Evolutionary conservation across 2,329 filamentous ascomycete genomes (phyloP).

Genomic region (Monilinia fructicola): DNA sequence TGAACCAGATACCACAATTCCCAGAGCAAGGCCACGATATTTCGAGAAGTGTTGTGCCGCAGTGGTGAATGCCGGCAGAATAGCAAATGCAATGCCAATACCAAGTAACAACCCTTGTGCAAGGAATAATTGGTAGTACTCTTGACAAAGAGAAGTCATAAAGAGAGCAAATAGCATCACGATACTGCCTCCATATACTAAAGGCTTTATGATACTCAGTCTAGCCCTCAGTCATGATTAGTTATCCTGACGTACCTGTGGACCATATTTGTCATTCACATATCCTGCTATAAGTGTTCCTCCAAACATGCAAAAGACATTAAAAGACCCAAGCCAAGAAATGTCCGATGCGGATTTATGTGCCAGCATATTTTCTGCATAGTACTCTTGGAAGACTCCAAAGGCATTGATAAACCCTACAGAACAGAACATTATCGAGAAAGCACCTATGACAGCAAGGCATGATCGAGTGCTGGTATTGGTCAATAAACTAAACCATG

Average conservation of each 20-base stretch:
- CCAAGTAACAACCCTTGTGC: constrained; percentile 35
- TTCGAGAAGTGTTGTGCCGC: constrained; percentile 28
- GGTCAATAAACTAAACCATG: background rate
- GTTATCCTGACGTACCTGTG: constrained; percentile 26
- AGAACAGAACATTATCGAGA: constrained; percentile 36
- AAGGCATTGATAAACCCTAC: too few species aligned
- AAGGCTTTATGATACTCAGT: background rate
- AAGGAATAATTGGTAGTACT: constrained; percentile 42
- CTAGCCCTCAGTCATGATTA: background rate
- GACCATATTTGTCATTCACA: constrained; percentile 37
- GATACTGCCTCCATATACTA: too few species aligned
- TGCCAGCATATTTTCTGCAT: constrained; percentile 24
- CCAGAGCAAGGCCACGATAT: constrained; percentile 32
- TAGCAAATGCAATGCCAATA: constrained; percentile 33
- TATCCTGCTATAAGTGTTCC: constrained; percentile 12
- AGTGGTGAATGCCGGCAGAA: constrained; percentile 31
- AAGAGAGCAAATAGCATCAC: constrained; percentile 23
- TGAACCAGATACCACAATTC: constrained; percentile 37
- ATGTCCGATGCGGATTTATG: constrained; percentile 38
- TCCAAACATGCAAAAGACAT: constrained; percentile 39
- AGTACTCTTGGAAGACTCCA: too few species aligned
- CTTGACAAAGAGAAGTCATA: constrained; percentile 38
- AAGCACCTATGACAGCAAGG: constrained; percentile 27
- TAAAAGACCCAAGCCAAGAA: constrained; percentile 42
- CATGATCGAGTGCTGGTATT: constrained; percentile 20